Evolutionary conservation across 1,284 basidiomycete genomes (phyloP), one percentile per base, ranked within the genome.

Genomic region (Marasmius oreades): DNA sequence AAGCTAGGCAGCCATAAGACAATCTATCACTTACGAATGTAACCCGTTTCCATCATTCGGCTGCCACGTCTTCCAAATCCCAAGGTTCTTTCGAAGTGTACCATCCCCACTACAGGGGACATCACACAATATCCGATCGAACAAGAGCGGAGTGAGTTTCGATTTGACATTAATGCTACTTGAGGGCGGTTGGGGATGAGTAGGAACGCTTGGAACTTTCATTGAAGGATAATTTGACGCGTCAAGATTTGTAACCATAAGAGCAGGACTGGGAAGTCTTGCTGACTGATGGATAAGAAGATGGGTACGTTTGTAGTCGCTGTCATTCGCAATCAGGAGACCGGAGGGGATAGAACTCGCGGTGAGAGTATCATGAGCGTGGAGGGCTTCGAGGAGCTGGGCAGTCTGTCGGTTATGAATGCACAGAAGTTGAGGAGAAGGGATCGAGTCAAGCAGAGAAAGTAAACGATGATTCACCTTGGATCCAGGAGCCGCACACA

Each of bases 401-500:
- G 92, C 92, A 5, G 94, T 95, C 85, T 89, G 59, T 36, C 52
- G 5, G 28, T 33, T 31, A 22, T 24, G 22, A 48, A 7, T 42
- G 51, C 16, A 22, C n/a, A n/a, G n/a, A n/a, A n/a, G n/a, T n/a
- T n/a, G 12, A 28, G 50, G 24, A 36, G n/a, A 20, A 31, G 43
- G 16, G 31, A 43, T n/a, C 31, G 45, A 42, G 22, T 6, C n/a
- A 22, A 58, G 23, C 22, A 10, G 18, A n/a, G n/a, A n/a, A n/a
- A n/a, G n/a, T n/a, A n/a, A n/a, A n/a, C n/a, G n/a, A 4, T 45
- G 55, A 50, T 68, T 53, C 56, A 86, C 90, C 76, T 99, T 99
- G 31, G 94, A 97, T 14, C 97, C 97, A 1, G 97, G 97, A 1
- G 97, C 96, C n/a, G 97, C 97, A 69, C 96, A 99, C 91, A 98